phyloP scores from a whole-genome alignment of 768 basidiomycete species.

The Chlorophyllum brunneum region DNA sequence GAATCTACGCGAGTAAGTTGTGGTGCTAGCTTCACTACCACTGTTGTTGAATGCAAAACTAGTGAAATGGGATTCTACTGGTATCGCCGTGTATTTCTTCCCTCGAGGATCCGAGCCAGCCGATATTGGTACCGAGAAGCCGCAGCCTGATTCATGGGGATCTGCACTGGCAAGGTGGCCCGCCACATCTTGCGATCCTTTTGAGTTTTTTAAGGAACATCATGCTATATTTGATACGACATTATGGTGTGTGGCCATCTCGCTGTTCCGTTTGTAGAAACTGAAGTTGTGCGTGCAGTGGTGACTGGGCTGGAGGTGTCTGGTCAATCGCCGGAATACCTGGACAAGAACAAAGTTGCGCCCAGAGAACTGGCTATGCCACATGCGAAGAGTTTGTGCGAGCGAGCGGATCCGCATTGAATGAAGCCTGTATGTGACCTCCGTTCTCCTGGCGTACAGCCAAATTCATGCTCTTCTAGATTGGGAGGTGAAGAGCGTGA shows the following conservation, averaged over 20 bases:
- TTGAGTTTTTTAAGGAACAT: constrained; percentile 74
- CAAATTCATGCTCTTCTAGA: constrained; percentile 38
- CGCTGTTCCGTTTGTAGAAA: background rate
- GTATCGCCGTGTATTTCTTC: constrained; percentile 84
- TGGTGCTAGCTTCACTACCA: background rate
- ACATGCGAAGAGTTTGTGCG: constrained; percentile 79
- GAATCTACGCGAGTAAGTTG: constrained; percentile 86
- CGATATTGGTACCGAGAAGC: constrained; percentile 73
- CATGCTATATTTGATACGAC: constrained; percentile 83
- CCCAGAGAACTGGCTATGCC: constrained; percentile 73
- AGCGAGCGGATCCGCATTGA: constrained; percentile 65
- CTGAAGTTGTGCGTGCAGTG: constrained; percentile 36
- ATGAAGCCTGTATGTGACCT: constrained; percentile 68
- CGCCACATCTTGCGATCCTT: constrained; percentile 68
- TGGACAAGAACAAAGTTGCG: constrained; percentile 86
- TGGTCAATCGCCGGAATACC: constrained; percentile 74
- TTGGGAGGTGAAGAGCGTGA: constrained; percentile 78
- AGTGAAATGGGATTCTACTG: constrained; percentile 76
- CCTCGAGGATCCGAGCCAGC: constrained; percentile 65
- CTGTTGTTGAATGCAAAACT: constrained; percentile 12
- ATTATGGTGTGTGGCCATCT: constrained; percentile 52
- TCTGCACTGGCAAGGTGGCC: constrained; percentile 78
- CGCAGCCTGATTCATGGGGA: constrained; percentile 76
- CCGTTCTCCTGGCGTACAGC: background rate
- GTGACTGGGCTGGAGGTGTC: constrained; percentile 85